Base-by-base conservation (phyloP, 192 early-diverging fungal genomes). In the Powellomyces hirtus region DNA sequence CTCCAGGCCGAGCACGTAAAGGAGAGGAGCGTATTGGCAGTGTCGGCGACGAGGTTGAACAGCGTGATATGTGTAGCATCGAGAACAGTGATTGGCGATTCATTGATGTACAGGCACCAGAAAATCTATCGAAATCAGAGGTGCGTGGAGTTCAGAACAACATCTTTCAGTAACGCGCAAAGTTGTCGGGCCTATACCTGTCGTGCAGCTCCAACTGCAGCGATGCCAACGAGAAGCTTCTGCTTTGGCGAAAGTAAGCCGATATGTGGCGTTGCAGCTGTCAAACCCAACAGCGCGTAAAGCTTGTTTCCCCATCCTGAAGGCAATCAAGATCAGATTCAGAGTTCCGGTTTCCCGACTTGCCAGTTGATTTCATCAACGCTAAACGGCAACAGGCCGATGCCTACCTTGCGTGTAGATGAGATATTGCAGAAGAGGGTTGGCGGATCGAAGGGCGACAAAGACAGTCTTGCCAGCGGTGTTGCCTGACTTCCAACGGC, bases 91-190 rank as follows among this genome's bases (percentile, higher is more conserved):
- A 63, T 29, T 36, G 67, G 42, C 38, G 29, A 38, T 33, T 71
- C 68, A 34, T n/a, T 51, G 34, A 71, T 51, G 29, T n/a, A 63
- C 16, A 71, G 60, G 33, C n/a, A 13, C 68, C 68, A 71, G 52
- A 55, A 71, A 16, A 71, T 53, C 68, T 71, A 42, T 8, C 40
- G 40, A 18, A 42, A 42, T 13, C 8, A 42, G 18, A 18, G 18
- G 40, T 42, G 8, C 8, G 40, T 18, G 40, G 40, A 42, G 40
- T 42, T 42, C 18, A 14, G 18, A 24, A 22, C 8, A 27, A 22
- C 51, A 53, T 53, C 51, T 53, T 24, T 24, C 22, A 7, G 40
- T 18, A 60, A 2, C 30, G 13, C 34, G 22, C 34, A 0, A 14
- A 18, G 13, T 37, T 34, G 18, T 34, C 14, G 27, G 2, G 1